Conservation (phyloP, 371 early-diverging fungal genomes). For the Funneliformis caledonium region DNA sequence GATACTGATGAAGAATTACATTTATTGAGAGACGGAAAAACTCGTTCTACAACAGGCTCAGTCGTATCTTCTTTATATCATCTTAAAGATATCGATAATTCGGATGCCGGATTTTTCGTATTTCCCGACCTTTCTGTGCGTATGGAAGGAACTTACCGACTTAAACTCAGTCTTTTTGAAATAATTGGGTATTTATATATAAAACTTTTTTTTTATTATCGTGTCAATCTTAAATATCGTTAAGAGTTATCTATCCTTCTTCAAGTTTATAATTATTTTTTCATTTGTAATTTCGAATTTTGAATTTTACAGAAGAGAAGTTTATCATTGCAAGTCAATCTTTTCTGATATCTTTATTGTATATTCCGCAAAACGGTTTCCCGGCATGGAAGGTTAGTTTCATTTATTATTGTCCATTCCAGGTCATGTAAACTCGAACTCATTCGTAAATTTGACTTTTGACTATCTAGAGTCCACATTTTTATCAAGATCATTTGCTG, state of each 20-base stretch:
- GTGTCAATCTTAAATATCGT: neutral
- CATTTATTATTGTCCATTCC: neutral
- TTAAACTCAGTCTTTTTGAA: conserved; percentile 91
- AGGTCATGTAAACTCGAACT: neutral
- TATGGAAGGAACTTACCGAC: conserved; percentile 86
- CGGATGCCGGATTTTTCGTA: conserved; percentile 95
- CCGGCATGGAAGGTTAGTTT: conserved; percentile 82
- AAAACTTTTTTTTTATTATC: neutral
- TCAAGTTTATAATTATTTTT: neutral
- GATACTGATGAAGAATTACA: conserved; percentile 75
- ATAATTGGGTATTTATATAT: conserved; percentile 70
- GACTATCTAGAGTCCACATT: conserved; percentile 75
- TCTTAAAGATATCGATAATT: conserved; percentile 81
- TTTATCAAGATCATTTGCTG: conserved; percentile 88
- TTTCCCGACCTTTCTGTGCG: conserved; percentile 94
- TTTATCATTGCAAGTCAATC: conserved; percentile 80
- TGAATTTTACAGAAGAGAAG: conserved; percentile 59
- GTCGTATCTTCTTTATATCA: conserved; percentile 91
- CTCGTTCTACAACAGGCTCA: conserved; percentile 80
- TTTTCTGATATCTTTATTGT: conserved; percentile 81
- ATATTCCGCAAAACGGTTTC: conserved; percentile 92
- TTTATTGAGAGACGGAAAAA: conserved; percentile 73
- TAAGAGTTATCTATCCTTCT: neutral
- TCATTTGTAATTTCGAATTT: neutral
- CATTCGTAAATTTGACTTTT: neutral